Evolutionary conservation across 2,329 filamentous ascomycete genomes (phyloP), one percentile per base, ranked within the genome.

Genomic region (Huntiella savannae): DNA sequence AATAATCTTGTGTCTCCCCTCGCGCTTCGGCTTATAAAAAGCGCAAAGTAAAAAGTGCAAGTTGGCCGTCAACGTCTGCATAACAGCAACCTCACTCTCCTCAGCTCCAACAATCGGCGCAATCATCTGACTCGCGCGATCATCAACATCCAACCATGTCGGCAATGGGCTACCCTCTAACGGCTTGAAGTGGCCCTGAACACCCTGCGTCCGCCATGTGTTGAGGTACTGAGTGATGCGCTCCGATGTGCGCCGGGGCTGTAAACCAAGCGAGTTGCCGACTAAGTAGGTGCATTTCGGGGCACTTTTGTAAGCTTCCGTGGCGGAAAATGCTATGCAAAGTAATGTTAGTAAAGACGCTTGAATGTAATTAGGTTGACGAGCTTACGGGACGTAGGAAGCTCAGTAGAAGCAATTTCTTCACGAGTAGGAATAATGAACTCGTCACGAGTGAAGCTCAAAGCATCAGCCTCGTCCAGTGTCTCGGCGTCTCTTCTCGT

Each of bases 191-290:
- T 92, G 84, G 1, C 83, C 84, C 43, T 79, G 76, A 11, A 92
- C 84, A 16, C 78, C 84, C 54, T 87, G 79, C 0, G 75, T 77
- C 1, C 77, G 77, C 84, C 85, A 92, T 7, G 82, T 82, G 41
- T 77, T 69, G 2, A 91, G 69, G 54, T 87, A 83, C 19, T 74
- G 69, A 46, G 75, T 66, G 50, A 91, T 66, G 41, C 70, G 67
- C 1, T 74, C 75, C 22, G 68, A 67, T n/a, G 59, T 61, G 46
- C 59, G 58, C 48, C 69, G 72, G 39, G 87, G 85, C 59, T 94
- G 86, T 3, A 88, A 72, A 34, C 86, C 86, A 1, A 94, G 71
- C 0, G 85, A 93, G 64, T 94, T 93, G 48, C 87, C 87, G 53
- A 85, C 88, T 52, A 95, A 77, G 60, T 94, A 95, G 49, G 84